Percentiles rank a stretch among this genome's conserved stretches.
Conservation (phyloP, 495 filamentous ascomycete genomes). For the Aspergillus campestris region DNA sequence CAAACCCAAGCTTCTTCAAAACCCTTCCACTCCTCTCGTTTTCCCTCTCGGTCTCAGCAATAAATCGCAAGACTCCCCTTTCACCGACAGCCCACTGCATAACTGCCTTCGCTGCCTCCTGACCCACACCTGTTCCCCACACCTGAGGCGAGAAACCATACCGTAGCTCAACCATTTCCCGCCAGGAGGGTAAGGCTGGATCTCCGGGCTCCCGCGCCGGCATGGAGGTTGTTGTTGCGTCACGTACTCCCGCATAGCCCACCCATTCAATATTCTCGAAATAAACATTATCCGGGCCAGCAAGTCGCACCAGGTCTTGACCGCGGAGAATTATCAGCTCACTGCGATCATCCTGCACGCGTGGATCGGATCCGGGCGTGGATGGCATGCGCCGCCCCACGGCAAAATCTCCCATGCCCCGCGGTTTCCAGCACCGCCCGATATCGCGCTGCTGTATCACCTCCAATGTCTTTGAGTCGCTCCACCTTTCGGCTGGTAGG, state of each 20-base stretch:
- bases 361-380: neutral
- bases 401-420: constrained; percentile 17
- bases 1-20: constrained; percentile 18
- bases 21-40: constrained; percentile 14
- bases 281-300: neutral
- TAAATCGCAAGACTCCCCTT: constrained; percentile 17
- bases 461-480: constrained; percentile 13
- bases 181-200: constrained; percentile 12
- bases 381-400: constrained; percentile 8
- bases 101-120: constrained; percentile 13
- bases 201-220: constrained; percentile 10
- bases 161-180: constrained; percentile 19
- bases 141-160: constrained; percentile 14
- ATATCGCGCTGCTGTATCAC: constrained; percentile 17
- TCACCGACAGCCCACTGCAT: constrained; percentile 14
- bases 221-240: constrained; percentile 18
- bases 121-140: constrained; percentile 17
- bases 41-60: constrained; percentile 19
- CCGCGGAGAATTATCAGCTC: neutral
- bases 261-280: constrained; percentile 14
- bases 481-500: constrained; percentile 13
- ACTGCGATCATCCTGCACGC: neutral
- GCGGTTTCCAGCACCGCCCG: constrained; percentile 10
- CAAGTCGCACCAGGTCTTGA: neutral
- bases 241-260: constrained; percentile 21